Conservation (phyloP, 805 yeast species). For the Cyberlindnera bimundalis region DNA sequence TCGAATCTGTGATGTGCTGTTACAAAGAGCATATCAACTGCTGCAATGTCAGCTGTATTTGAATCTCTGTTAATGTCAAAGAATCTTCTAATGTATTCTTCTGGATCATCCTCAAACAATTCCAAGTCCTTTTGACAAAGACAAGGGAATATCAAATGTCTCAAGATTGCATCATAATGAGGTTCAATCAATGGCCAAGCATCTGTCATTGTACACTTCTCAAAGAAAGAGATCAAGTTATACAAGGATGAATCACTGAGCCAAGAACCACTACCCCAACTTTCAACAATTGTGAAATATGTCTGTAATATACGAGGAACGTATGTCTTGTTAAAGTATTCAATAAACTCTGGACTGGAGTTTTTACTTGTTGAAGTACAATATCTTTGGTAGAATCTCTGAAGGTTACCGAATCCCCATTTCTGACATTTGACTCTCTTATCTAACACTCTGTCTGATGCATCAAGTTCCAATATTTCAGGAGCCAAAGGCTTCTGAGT, state of each 20-base stretch:
- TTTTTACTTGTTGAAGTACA: slow-evolving; percentile 32
- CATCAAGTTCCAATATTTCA: slow-evolving; percentile 45
- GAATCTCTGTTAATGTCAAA: slow-evolving; percentile 64
- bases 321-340: slow-evolving; percentile 49
- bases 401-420: slow-evolving; percentile 83
- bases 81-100: slow-evolving; percentile 75
- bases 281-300: slow-evolving; percentile 46
- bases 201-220: slow-evolving; percentile 53
- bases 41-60: slow-evolving; percentile 73
- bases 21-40: slow-evolving; percentile 68
- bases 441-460: slow-evolving; percentile 43
- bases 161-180: slow-evolving; percentile 58
- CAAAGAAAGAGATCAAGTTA: slow-evolving; percentile 62
- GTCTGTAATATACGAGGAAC: slow-evolving; percentile 69
- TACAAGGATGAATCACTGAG: slow-evolving; percentile 59
- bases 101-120: slow-evolving; percentile 79
- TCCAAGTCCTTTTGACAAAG: slow-evolving; percentile 72
- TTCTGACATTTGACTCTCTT: slow-evolving; percentile 71
- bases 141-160: slow-evolving; percentile 71
- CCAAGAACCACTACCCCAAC: slow-evolving; percentile 51
- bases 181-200: slow-evolving; percentile 63
- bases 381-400: slow-evolving; percentile 65
- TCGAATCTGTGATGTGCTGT: slow-evolving; percentile 54
- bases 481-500: slow-evolving; percentile 53
- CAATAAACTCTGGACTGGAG: slow-evolving; percentile 47